phyloP scores from a whole-genome alignment of 257 asterid species.

The Oldenlandia corymbosa region DNA sequence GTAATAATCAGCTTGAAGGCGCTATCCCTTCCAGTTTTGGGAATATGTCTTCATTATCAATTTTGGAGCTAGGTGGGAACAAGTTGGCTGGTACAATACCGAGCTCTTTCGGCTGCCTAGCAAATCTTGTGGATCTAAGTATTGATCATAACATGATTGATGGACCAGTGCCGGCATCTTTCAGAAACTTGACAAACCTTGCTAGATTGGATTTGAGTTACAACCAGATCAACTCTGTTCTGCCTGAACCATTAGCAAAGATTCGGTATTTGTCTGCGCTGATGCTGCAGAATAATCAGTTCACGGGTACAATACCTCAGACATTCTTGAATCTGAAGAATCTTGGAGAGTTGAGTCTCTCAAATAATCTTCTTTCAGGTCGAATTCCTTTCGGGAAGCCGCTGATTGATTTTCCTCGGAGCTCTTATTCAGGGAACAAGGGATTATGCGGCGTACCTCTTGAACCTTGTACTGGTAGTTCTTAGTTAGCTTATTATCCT shows the following conservation, averaged over 20 bases:
- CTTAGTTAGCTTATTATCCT: too few species aligned
- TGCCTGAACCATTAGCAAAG: constrained; percentile 42
- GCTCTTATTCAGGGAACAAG: constrained; percentile 42
- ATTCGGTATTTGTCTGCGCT: constrained; percentile 33
- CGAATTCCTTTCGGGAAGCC: constrained; percentile 59
- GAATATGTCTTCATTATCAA: constrained; percentile 26
- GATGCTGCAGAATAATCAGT: constrained; percentile 55
- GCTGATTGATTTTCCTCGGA: constrained; percentile 40
- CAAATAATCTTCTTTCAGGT: constrained; percentile 48
- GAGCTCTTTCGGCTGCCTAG: constrained; percentile 31
- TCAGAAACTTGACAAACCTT: constrained; percentile 29
- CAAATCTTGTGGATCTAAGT: constrained; percentile 25
- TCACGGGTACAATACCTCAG: constrained; percentile 49
- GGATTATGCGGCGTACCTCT: constrained; percentile 68
- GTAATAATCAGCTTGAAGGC: constrained; percentile 45
- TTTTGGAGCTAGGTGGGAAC: constrained; percentile 42
- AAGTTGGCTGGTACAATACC: constrained; percentile 45
- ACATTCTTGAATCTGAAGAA: constrained; percentile 36
- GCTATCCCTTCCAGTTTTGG: constrained; percentile 43
- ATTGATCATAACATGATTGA: constrained; percentile 47
- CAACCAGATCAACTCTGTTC: constrained; percentile 30
- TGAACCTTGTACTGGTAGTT: constrained; percentile 29
- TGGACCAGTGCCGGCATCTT: constrained; percentile 52
- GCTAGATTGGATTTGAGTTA: constrained; percentile 51
- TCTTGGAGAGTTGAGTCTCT: constrained; percentile 45